Base-by-base conservation (phyloP, 495 filamentous ascomycete genomes). In the Annulohypoxylon stygium region DNA sequence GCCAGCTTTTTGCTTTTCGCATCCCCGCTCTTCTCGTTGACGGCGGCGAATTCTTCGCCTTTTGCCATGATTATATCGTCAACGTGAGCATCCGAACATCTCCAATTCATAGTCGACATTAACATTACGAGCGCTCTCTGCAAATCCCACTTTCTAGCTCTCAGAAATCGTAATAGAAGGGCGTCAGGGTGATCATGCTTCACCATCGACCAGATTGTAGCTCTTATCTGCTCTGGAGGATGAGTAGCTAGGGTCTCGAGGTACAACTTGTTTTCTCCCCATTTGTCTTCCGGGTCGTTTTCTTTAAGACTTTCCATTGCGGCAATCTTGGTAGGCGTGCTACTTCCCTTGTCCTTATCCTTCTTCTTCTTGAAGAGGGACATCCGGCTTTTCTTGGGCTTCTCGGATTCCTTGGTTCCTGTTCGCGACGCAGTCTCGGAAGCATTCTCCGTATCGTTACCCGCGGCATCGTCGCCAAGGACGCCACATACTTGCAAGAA, bases 111-210 rank as follows among this genome's bases (percentile, higher is more conserved):
- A 3, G 96, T 97, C 4, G 93, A 92, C 39, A 99, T 88, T 79
- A 97, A 78, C 96, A 99, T 99, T 67, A 98, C 87, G 12, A 99
- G 85, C 16, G 96, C 95, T 74, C 93, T 93, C 53, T 97, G 92
- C 33, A 97, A 89, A 78, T 99, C 93, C 96, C 96, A 99, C 81
- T 98, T 99, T 39, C 96, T 88, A 8, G 96, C 96, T 45, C 96
- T 88, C 64, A 99, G 83, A 81, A 98, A 99, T 30, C 96, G 90
- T 61, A 99, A 84, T 11, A 97, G 84, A 26, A 99, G 85, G 7
- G 88, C 90, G 79, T 99, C 96, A 1, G 96, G 96, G 79, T 98
- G 87, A 78, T 99, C 97, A 73, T 94, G 92, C 83, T 98, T 98
- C 37, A 95, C 89, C 96, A 99, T 97, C 66, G 85, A 88, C 96